Percentiles rank a stretch among this genome's conserved stretches.
phyloP scores from a whole-genome alignment of 2,329 filamentous ascomycete genomes.

The Cladobotryum protrusum region DNA sequence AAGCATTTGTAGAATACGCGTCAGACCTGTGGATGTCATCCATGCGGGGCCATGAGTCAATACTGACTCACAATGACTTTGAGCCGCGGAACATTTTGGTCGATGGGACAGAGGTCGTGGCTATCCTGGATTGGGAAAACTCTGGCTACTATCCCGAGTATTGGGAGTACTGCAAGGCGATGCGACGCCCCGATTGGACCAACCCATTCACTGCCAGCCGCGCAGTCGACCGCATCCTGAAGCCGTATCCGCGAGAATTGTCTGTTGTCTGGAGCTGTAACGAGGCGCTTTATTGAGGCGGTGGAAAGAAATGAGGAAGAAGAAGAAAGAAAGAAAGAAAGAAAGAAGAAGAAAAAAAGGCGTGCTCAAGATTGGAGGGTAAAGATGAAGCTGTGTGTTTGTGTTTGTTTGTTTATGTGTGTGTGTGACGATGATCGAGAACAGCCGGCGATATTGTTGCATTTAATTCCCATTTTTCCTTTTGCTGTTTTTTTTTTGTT shows the following conservation, averaged over 20 bases:
- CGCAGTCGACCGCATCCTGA: conserved; percentile 7
- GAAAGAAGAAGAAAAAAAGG: not conserved
- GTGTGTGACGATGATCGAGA: no score
- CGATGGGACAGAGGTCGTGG: conserved; percentile 26
- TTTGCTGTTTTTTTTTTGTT: no score
- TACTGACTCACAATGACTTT: conserved; percentile 43
- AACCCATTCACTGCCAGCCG: conserved; percentile 5
- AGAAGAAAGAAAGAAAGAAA: not conserved
- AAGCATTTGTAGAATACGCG: conserved; percentile 8
- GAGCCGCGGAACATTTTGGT: conserved; percentile 33
- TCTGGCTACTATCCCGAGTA: conserved; percentile 33
- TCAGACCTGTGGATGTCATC: conserved; percentile 13
- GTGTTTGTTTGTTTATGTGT: no score
- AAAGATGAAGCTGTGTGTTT: no score
- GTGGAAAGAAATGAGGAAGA: not conserved
- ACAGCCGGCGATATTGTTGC: no score
- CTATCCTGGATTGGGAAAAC: conserved; percentile 38
- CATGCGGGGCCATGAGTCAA: conserved; percentile 17
- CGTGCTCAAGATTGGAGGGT: not conserved
- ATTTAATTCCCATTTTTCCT: no score
- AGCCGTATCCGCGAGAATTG: conserved; percentile 9
- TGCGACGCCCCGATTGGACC: conserved; percentile 5
- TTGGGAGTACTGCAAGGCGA: conserved; percentile 17
- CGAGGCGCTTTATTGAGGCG: conserved; percentile 6
- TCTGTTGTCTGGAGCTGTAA: conserved; percentile 7